phyloP scores from a whole-genome alignment of 202 grass and related monocot species.

The Eragrostis tef region DNA sequence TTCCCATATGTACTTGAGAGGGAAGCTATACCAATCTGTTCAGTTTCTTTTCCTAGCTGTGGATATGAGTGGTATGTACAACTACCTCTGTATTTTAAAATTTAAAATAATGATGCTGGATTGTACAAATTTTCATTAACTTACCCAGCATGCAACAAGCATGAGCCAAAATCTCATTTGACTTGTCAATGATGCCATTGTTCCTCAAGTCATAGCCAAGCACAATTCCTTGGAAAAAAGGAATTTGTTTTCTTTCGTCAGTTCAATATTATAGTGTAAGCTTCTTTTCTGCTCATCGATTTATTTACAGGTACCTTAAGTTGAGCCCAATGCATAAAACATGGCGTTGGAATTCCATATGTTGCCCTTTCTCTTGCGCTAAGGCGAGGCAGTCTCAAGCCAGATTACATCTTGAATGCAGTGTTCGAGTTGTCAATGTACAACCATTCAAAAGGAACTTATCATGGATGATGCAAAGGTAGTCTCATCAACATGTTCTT shows the following conservation, averaged over 20 bases:
- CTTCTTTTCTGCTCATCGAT: background rate
- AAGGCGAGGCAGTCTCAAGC: background rate
- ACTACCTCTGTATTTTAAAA: no score
- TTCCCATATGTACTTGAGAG: conserved; percentile 40
- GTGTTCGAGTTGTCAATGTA: conserved; percentile 35
- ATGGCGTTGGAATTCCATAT: conserved; percentile 9
- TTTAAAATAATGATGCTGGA: no score
- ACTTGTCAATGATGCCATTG: no score
- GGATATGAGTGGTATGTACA: conserved; percentile 25
- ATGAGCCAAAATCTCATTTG: no score
- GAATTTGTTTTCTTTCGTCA: no score
- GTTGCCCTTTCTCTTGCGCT: conserved; percentile 22
- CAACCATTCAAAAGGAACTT: background rate
- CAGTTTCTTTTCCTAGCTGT: conserved; percentile 14
- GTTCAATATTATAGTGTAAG: background rate
- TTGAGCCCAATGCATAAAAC: conserved; percentile 11
- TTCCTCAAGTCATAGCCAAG: no score
- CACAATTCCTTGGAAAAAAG: no score
- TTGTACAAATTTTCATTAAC: no score
- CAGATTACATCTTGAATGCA: background rate
- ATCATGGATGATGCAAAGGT: conserved; percentile 19
- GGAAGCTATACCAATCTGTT: background rate
- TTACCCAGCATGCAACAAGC: no score
- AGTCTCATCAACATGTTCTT: conserved; percentile 11
- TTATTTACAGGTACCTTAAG: conserved; percentile 3